Percentiles rank a stretch among this genome's conserved stretches.
Conservation (phyloP, 2,329 filamentous ascomycete genomes). For the Talaromyces sp. region DNA sequence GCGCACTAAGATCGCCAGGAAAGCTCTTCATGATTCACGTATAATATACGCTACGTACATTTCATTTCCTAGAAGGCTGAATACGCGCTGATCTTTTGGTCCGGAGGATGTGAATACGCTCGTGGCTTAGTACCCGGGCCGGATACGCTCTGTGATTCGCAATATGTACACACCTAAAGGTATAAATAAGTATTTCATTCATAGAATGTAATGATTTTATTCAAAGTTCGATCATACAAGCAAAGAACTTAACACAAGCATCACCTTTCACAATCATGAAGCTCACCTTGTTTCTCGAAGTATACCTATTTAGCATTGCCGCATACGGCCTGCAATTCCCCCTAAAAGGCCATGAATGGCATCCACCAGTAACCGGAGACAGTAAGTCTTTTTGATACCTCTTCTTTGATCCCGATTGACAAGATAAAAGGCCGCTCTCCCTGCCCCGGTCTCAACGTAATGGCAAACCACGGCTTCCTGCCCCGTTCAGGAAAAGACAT, state of each 20-base stretch:
- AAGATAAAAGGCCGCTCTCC: slow-evolving; percentile 19
- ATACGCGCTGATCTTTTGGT: neutral
- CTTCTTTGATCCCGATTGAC: neutral
- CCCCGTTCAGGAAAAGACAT: slow-evolving; percentile 27
- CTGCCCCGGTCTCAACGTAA: slow-evolving; percentile 33
- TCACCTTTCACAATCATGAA: slow-evolving; percentile 1
- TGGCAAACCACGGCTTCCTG: slow-evolving; percentile 34
- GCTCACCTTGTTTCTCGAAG: neutral
- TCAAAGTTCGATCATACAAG: neutral
- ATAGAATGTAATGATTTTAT: neutral
- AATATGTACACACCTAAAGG: neutral
- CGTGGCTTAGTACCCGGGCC: neutral
- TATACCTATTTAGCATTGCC: slow-evolving; percentile 1
- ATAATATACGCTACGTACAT: neutral
- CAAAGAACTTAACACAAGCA: neutral
- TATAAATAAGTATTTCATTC: neutral
- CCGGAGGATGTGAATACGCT: neutral
- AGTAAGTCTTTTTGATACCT: neutral
- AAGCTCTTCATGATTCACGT: neutral
- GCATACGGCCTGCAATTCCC: neutral
- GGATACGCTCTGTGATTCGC: neutral
- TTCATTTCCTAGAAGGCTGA: neutral
- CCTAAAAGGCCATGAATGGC: slow-evolving; percentile 12
- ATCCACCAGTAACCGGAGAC: slow-evolving; percentile 10
- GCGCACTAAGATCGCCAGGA: neutral